Evolutionary conservation across 768 basidiomycete species (phyloP).

Genomic region (Piloderma croceum): DNA sequence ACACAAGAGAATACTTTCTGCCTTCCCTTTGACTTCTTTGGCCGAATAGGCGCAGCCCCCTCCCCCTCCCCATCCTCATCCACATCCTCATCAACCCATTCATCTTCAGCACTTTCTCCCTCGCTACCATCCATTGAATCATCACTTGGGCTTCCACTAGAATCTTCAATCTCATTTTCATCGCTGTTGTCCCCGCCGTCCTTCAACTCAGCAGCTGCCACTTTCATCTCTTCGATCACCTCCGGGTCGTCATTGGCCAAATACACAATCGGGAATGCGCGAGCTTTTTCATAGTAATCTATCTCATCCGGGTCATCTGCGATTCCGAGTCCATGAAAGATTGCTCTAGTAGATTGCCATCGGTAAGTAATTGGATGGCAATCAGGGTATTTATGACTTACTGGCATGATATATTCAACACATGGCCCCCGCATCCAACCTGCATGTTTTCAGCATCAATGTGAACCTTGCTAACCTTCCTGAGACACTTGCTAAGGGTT

Average conservation of each 20-base stretch:
- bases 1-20: too few species aligned
- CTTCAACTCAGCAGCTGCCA: neutral
- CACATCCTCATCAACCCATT: too few species aligned
- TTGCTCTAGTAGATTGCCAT: neutral
- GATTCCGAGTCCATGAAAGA: neutral
- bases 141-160: too few species aligned
- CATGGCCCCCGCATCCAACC: constrained; percentile 12
- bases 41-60: too few species aligned
- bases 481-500: neutral
- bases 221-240: neutral
- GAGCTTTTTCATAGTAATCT: neutral
- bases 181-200: too few species aligned
- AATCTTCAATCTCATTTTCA: too few species aligned
- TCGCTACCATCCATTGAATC: too few species aligned
- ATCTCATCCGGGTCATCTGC: neutral
- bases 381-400: neutral
- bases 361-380: neutral
- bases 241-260: neutral
- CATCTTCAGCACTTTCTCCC: too few species aligned
- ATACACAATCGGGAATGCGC: neutral
- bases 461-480: constrained; percentile 5
- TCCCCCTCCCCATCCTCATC: too few species aligned
- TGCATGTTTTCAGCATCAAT: constrained; percentile 6
- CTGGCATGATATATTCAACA: constrained; percentile 9
- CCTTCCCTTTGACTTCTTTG: too few species aligned